Percentiles rank a stretch among this genome's conserved stretches.
phyloP scores from a whole-genome alignment of 2,329 filamentous ascomycete species.

The Bimuria novae-zelandiae region DNA sequence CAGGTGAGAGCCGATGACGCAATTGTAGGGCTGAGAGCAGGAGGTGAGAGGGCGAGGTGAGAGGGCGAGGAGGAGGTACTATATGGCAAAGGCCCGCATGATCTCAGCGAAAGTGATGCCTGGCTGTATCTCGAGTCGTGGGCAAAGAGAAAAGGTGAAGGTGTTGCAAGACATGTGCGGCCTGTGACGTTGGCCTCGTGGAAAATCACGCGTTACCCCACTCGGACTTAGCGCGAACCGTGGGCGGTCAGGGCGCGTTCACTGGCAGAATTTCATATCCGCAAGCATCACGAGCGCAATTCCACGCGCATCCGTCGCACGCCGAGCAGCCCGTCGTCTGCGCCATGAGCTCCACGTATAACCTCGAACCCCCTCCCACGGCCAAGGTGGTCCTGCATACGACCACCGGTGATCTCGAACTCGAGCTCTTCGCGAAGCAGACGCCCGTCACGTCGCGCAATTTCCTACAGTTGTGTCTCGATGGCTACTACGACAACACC shows the following conservation, averaged over 20 bases:
- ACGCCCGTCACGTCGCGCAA: constrained; percentile 89
- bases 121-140: not conserved
- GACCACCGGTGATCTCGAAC: constrained; percentile 81
- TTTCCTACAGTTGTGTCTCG: constrained; percentile 91
- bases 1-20: constrained; percentile 13
- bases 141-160: not conserved
- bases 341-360: constrained; percentile 85
- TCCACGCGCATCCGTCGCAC: constrained; percentile 12
- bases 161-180: not conserved
- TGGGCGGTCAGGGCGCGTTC: constrained; percentile 19
- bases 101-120: not conserved
- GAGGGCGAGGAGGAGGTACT: constrained; percentile 8
- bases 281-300: no score
- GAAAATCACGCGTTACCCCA: not conserved
- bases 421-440: constrained; percentile 96
- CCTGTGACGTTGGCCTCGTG: constrained; percentile 25
- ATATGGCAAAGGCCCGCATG: constrained; percentile 22
- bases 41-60: not conserved
- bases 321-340: no score
- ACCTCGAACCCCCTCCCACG: constrained; percentile 91
- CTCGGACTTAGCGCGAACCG: constrained; percentile 13
- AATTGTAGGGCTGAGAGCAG: constrained; percentile 6
- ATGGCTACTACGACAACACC: constrained; percentile 93
- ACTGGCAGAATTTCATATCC: no score
- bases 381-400: constrained; percentile 91